phyloP scores from a whole-genome alignment of 1,139 yeast species.

The Sugiyamaella sp. region DNA sequence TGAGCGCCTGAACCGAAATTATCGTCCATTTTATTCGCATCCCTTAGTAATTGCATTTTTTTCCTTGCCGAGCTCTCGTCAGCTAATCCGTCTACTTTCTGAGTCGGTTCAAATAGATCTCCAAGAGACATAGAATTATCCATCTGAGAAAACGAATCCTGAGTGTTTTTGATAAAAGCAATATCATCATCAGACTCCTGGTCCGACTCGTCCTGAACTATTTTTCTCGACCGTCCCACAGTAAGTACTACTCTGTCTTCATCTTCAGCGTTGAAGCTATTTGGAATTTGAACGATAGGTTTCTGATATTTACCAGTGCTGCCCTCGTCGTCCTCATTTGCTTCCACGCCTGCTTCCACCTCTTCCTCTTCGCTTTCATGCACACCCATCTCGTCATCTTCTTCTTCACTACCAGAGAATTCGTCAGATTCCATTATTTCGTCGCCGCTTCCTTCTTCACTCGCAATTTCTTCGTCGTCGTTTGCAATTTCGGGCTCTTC shows the following conservation, averaged over 20 bases:
- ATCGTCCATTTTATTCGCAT: background rate
- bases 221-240: conserved; percentile 7
- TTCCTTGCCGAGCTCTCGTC: conserved; percentile 21
- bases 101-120: conserved; percentile 24
- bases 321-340: conserved; percentile 22
- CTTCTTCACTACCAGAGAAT: conserved; percentile 37
- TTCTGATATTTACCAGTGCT: background rate
- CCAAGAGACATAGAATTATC: conserved; percentile 3
- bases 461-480: conserved; percentile 27
- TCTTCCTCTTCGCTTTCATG: conserved; percentile 38
- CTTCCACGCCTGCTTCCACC: conserved; percentile 36
- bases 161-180: conserved; percentile 12
- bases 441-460: conserved; percentile 28
- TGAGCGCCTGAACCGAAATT: too few relatives aligned
- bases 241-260: background rate
- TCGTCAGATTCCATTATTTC: conserved; percentile 36
- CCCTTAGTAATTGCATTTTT: conserved; percentile 18
- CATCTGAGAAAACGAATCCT: conserved; percentile 3
- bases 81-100: background rate
- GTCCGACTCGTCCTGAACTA: conserved; percentile 8
- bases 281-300: conserved; percentile 4
- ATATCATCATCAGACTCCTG: conserved; percentile 12
- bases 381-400: conserved; percentile 34
- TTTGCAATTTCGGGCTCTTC: conserved; percentile 39
- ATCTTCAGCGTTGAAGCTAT: conserved; percentile 11